Evolutionary conservation across 768 basidiomycete species (phyloP), one percentile per base, ranked within the genome.

Genomic region (Mycena crocata): DNA sequence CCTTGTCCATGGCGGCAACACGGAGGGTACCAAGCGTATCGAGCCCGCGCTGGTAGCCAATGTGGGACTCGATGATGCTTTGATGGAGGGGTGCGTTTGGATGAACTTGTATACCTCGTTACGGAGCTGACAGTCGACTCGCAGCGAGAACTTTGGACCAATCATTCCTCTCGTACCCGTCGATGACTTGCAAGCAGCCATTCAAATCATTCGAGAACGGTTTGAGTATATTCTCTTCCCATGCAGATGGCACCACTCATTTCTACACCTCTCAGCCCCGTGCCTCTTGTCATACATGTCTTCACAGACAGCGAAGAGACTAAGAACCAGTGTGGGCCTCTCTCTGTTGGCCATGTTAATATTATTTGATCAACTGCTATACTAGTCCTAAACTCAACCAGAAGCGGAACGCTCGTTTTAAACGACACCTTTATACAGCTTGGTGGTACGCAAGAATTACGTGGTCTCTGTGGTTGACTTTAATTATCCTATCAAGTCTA

Each of bases 1-100:
- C 1, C 12, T 66, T 52, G 64, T 56, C 4, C 52, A 42, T 23
- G 64, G 64, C 5, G 64, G 64, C 23, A 40, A 60, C 26, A 14
- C 58, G 14, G 64, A 66, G 12, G 64, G 51, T 1, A 48, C 44
- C 15, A 66, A 60, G 37, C 45, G 51, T 6, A 45, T 66, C 10
- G 64, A 54, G 37, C 64, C 64, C 7, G 42, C 64, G 1, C 2
- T 66, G 4, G 64, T 66, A 12, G n/a, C 35, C 5, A 24, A 66
- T 28, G 58, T 66, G 2, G 31, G 19, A 31, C 35, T 48, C 35
- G 28, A 56, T 19, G 64, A 66, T 56, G 26, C 52, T 10, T 45
- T 66, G 10, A 66, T 66, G 64, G 51, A 54, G 15, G 58, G 56
- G 64, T 65, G 32, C 17, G 42, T 57, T n/a, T n/a, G n/a, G n/a